phyloP scores from a whole-genome alignment of 805 yeast species.

The Candida maesae region DNA sequence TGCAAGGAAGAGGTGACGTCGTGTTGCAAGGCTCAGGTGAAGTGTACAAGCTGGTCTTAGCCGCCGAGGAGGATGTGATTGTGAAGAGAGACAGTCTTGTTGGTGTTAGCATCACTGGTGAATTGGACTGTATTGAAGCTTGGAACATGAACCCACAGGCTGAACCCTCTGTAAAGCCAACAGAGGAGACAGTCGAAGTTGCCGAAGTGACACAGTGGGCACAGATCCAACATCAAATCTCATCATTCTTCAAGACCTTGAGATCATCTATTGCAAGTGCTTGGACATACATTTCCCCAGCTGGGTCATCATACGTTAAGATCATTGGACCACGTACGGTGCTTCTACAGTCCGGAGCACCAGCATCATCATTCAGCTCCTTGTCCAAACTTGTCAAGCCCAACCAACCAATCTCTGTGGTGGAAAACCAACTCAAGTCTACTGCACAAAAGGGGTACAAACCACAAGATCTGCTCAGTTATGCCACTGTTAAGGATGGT shows the following conservation, averaged over 20 bases:
- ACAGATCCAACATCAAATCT: background rate
- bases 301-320: constrained; percentile 34
- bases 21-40: constrained; percentile 55
- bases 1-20: constrained; percentile 56
- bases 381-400: background rate
- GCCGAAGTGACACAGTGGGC: constrained; percentile 1
- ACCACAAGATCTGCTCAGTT: constrained; percentile 44
- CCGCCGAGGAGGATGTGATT: constrained; percentile 44
- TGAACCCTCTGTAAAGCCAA: background rate
- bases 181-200: background rate
- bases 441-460: constrained; percentile 5
- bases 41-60: constrained; percentile 43
- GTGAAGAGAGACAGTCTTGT: constrained; percentile 44
- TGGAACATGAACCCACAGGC: background rate
- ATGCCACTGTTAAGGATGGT: constrained; percentile 42
- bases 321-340: constrained; percentile 46
- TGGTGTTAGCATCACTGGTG: constrained; percentile 48
- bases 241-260: background rate
- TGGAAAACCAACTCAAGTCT: constrained; percentile 10
- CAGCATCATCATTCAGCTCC: background rate
- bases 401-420: constrained; percentile 11
- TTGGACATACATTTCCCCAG: background rate
- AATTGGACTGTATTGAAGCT: constrained; percentile 12
- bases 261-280: background rate
- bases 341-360: constrained; percentile 19